Conservation (phyloP, 257 asterid species). For the Fraxinus americana region DNA sequence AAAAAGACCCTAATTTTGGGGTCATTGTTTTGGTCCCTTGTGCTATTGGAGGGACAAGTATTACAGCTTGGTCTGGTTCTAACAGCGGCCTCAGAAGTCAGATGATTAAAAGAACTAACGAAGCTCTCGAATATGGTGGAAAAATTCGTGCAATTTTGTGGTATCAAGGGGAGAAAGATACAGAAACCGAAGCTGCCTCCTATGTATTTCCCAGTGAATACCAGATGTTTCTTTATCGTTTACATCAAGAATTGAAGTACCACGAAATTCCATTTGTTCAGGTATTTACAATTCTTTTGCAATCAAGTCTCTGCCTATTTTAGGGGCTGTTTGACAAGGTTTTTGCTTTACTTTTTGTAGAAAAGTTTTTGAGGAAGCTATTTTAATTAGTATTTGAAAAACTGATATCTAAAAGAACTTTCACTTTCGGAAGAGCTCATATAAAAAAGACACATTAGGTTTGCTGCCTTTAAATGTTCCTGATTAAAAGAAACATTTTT, state of each 20-base stretch:
- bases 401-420: too few species aligned
- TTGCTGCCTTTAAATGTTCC: too few species aligned
- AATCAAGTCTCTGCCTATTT: too few species aligned
- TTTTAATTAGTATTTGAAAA: too few species aligned
- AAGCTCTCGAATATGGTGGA: constrained; percentile 32
- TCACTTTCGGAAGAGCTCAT: too few species aligned
- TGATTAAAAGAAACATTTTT: too few species aligned
- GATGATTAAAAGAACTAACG: constrained; percentile 24
- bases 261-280: constrained; percentile 45
- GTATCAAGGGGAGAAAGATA: constrained; percentile 83
- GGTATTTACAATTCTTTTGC: constrained; percentile 24
- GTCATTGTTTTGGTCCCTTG: constrained; percentile 77
- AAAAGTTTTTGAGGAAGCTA: too few species aligned
- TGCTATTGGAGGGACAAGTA: constrained; percentile 66
- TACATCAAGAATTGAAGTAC: constrained; percentile 30
- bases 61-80: constrained; percentile 54
- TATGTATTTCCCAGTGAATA: neutral
- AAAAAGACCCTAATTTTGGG: constrained; percentile 43
- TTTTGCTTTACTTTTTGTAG: too few species aligned
- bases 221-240: neutral
- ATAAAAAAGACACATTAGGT: too few species aligned
- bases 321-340: too few species aligned
- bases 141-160: constrained; percentile 50
- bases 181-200: constrained; percentile 38
- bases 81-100: constrained; percentile 49